A percentile compares a stretch with the other conserved stretches of the same genome.
Conservation (phyloP, 2,329 filamentous ascomycete genomes). For the Podosphaera xanthii region DNA sequence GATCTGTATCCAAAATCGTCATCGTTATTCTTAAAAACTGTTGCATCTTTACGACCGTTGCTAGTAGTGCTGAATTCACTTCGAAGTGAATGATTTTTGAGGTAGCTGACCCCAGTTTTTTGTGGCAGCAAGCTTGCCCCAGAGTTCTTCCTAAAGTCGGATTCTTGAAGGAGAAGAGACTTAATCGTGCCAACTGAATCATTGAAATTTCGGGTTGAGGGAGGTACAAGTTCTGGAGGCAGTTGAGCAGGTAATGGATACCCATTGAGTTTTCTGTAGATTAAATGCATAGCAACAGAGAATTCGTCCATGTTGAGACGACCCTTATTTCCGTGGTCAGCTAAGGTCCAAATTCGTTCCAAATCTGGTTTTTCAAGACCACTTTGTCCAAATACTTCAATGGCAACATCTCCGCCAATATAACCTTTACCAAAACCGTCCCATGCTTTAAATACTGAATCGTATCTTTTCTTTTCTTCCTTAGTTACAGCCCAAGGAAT, state of each 20-base stretch:
- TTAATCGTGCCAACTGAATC: constrained; percentile 88
- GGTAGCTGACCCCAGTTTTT: constrained; percentile 91
- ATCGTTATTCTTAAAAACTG: constrained; percentile 90
- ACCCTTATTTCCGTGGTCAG: constrained; percentile 84
- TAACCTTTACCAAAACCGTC: constrained; percentile 85
- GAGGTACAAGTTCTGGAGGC: constrained; percentile 79
- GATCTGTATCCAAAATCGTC: constrained; percentile 83
- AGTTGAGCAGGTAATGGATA: constrained; percentile 76
- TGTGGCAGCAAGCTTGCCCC: constrained; percentile 82
- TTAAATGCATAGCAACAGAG: constrained; percentile 95
- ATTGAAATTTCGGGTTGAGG: constrained; percentile 79
- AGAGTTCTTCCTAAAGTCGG: constrained; percentile 68
- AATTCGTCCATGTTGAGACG: constrained; percentile 92
- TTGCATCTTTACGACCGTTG: constrained; percentile 67
- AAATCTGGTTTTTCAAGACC: constrained; percentile 77
- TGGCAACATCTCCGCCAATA: constrained; percentile 76
- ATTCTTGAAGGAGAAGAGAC: constrained; percentile 69
- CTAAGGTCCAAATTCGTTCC: constrained; percentile 82
- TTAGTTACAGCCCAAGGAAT: constrained; percentile 98
- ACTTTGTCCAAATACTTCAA: constrained; percentile 94
- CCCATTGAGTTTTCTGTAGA: constrained; percentile 89
- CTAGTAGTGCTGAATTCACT: constrained; percentile 32
- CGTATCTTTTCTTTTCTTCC: constrained; percentile 92
- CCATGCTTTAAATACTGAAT: constrained; percentile 87
- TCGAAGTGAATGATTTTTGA: constrained; percentile 86